phyloP scores from a whole-genome alignment of 352 stramenopile genomes.

The Peronosclerospora sorghi region DNA sequence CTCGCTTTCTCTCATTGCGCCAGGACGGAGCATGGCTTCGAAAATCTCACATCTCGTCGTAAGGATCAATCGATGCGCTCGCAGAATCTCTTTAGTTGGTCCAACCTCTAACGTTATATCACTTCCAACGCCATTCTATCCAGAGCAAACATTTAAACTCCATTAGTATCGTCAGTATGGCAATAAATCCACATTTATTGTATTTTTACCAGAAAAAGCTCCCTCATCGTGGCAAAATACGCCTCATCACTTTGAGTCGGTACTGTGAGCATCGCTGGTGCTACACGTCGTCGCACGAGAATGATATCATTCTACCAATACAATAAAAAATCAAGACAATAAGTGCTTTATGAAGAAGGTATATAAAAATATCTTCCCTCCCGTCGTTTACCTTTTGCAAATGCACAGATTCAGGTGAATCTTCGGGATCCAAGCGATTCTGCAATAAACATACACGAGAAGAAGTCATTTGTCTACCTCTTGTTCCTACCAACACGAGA shows the following conservation, averaged over 20 bases:
- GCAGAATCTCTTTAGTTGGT: too few relatives aligned
- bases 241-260: too few relatives aligned
- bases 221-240: too few relatives aligned
- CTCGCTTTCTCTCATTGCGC: too few relatives aligned
- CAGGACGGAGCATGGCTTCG: too few relatives aligned
- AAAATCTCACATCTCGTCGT: too few relatives aligned
- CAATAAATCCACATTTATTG: too few relatives aligned
- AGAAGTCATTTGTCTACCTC: background rate
- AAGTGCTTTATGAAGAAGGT: background rate
- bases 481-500: too few relatives aligned
- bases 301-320: constrained; percentile 72
- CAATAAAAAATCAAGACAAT: constrained; percentile 1
- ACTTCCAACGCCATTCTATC: constrained; percentile 49
- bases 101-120: too few relatives aligned
- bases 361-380: background rate
- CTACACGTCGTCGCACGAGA: constrained; percentile 49
- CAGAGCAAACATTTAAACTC: background rate
- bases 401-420: constrained; percentile 77
- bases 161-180: constrained; percentile 24
- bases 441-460: constrained; percentile 7
- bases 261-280: too few relatives aligned
- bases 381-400: constrained; percentile 49
- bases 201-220: too few relatives aligned
- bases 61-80: too few relatives aligned
- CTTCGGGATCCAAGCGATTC: constrained; percentile 69